Evolutionary conservation across 495 filamentous ascomycete genomes (phyloP).

Genomic region (Talaromyces borbonicus): DNA sequence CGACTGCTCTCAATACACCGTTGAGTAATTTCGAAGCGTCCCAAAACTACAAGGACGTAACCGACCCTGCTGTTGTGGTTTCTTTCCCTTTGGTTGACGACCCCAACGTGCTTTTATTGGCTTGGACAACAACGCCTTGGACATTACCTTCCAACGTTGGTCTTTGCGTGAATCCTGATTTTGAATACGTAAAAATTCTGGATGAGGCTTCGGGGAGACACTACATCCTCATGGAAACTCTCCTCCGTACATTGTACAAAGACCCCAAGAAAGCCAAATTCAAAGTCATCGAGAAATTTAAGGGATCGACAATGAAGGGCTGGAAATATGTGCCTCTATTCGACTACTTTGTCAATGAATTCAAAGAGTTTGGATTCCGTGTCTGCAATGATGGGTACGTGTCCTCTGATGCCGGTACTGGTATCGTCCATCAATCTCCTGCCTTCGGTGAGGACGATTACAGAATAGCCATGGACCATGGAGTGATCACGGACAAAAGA

Average conservation of each 20-base stretch:
- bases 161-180: constrained; percentile 76
- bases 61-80: constrained; percentile 87
- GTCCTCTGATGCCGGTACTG: constrained; percentile 84
- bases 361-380: constrained; percentile 78
- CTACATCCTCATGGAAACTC: constrained; percentile 79
- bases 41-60: constrained; percentile 90
- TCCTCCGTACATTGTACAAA: constrained; percentile 84
- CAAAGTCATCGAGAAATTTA: constrained; percentile 72
- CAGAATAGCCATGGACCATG: constrained; percentile 64
- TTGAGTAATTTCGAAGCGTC: constrained; percentile 90
- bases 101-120: constrained; percentile 64
- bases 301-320: constrained; percentile 79
- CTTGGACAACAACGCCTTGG: constrained; percentile 97
- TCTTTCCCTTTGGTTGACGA: constrained; percentile 75
- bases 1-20: constrained; percentile 80
- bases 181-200: constrained; percentile 87
- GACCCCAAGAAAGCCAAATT: constrained; percentile 96
- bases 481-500: constrained; percentile 67
- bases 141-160: constrained; percentile 79
- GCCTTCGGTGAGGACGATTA: constrained; percentile 98
- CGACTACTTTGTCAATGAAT: constrained; percentile 87
- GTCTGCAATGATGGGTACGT: constrained; percentile 86
- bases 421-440: constrained; percentile 91
- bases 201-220: constrained; percentile 74
- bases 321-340: constrained; percentile 92